Evolutionary conservation across 129 eudicot genomes (phyloP).

Genomic region (Chrysanthemum makinoi): DNA sequence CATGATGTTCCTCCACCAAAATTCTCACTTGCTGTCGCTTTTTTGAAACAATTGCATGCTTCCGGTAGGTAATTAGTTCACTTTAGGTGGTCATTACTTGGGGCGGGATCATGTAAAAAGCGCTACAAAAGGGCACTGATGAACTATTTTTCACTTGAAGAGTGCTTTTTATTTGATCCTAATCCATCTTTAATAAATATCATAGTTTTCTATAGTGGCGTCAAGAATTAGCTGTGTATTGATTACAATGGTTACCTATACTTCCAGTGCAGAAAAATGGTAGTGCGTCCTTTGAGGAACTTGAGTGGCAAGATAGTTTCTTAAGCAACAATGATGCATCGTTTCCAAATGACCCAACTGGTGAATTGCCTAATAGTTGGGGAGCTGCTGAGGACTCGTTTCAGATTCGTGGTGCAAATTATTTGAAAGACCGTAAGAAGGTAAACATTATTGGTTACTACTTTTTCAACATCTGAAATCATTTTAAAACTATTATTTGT

Average conservation of each 20-base stretch:
- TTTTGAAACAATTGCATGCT: slow-evolving; percentile 47
- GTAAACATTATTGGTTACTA: slow-evolving; percentile 21
- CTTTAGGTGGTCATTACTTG: slow-evolving; percentile 12
- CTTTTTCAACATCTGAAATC: not conserved
- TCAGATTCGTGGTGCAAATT: slow-evolving; percentile 59
- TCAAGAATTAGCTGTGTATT: not conserved
- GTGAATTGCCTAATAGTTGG: slow-evolving; percentile 61
- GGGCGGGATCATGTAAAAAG: too few relatives aligned
- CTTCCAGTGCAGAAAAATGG: slow-evolving; percentile 65
- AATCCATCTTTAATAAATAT: slow-evolving; percentile 13
- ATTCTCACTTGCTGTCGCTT: slow-evolving; percentile 46
- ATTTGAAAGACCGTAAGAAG: slow-evolving; percentile 69
- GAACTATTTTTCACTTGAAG: too few relatives aligned
- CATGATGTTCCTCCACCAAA: slow-evolving; percentile 44
- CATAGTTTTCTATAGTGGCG: not conserved
- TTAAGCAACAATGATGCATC: slow-evolving; percentile 55
- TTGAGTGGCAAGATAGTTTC: slow-evolving; percentile 53
- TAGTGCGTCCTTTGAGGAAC: slow-evolving; percentile 48
- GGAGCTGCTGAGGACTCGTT: slow-evolving; percentile 64
- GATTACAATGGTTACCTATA: slow-evolving; percentile 12
- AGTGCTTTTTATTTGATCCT: too few relatives aligned
- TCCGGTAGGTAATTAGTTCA: slow-evolving; percentile 49
- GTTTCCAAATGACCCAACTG: slow-evolving; percentile 70
- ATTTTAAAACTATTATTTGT: not conserved
- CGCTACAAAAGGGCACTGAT: too few relatives aligned